Conservation (phyloP, 108 stramenopile genomes). For the Conticribra guillardii region DNA sequence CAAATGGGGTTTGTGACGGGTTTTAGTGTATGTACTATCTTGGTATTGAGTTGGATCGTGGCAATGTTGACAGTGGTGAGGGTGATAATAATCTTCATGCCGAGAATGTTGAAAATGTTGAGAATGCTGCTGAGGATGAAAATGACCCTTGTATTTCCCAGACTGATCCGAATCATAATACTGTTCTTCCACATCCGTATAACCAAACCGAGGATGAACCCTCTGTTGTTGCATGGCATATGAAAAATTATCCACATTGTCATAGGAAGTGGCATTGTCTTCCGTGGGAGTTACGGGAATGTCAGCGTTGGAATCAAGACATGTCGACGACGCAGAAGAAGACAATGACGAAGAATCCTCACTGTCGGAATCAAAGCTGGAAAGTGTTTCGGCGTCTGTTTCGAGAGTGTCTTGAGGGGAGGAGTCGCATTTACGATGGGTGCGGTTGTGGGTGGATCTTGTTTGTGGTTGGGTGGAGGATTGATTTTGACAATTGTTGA, state of each 20-base stretch:
- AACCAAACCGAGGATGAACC: not conserved
- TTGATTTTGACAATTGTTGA: too few species aligned
- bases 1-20: too few species aligned
- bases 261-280: too few species aligned
- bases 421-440: too few species aligned
- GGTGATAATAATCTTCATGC: too few species aligned
- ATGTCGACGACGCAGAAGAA: too few species aligned
- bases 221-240: not conserved
- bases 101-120: too few species aligned
- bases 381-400: not conserved
- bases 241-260: not conserved
- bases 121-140: not conserved
- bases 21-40: not conserved
- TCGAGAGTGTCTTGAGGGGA: not conserved
- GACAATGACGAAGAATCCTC: not conserved
- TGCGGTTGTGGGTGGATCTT: too few species aligned
- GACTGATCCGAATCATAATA: not conserved
- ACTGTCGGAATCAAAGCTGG: not conserved
- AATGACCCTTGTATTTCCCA: not conserved
- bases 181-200: not conserved
- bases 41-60: not conserved
- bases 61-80: not conserved
- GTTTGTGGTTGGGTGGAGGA: too few species aligned
- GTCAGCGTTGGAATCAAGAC: not conserved
- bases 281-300: not conserved